These are phyloP conservation scores for Cadophora sp. DNA, from an alignment of 2,329 filamentous ascomycete species.

Conservation along the genomic window DNA sequence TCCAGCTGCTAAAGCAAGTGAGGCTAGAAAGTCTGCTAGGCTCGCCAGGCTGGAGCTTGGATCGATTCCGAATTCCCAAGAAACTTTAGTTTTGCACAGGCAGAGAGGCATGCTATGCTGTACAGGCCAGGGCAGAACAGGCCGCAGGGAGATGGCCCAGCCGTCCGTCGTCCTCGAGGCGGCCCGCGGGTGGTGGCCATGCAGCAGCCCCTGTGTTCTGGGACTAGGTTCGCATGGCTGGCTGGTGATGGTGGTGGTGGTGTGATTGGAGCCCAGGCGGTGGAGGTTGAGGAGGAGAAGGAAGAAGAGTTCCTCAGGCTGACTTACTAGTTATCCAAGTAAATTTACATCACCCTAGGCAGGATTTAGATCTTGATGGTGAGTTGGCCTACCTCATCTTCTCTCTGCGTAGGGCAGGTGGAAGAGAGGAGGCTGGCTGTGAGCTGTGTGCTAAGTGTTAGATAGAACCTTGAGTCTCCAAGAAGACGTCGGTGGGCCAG, in stretches of 20 bases:
- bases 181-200: slow-evolving; percentile 14
- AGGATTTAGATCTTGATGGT: no score
- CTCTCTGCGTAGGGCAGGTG: neutral
- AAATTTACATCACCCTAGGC: no score
- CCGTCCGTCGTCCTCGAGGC: neutral
- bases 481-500: neutral
- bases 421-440: slow-evolving; percentile 11
- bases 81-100: slow-evolving; percentile 12
- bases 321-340: no score
- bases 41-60: slow-evolving; percentile 18
- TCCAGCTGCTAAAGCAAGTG: slow-evolving; percentile 2
- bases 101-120: neutral
- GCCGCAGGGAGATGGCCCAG: slow-evolving; percentile 6
- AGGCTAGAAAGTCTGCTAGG: slow-evolving; percentile 12
- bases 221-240: slow-evolving; percentile 2
- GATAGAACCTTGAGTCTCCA: neutral
- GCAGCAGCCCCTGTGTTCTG: neutral
- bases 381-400: neutral
- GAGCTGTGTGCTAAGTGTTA: neutral
- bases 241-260: neutral
- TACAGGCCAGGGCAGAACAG: no score
- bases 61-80: slow-evolving; percentile 16
- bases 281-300: neutral
- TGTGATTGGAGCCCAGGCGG: neutral
- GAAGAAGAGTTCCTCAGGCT: neutral